These are phyloP conservation scores for Przewalskia tangutica DNA, from an alignment of 257 asterid genomes.

Conservation along the genomic window DNA sequence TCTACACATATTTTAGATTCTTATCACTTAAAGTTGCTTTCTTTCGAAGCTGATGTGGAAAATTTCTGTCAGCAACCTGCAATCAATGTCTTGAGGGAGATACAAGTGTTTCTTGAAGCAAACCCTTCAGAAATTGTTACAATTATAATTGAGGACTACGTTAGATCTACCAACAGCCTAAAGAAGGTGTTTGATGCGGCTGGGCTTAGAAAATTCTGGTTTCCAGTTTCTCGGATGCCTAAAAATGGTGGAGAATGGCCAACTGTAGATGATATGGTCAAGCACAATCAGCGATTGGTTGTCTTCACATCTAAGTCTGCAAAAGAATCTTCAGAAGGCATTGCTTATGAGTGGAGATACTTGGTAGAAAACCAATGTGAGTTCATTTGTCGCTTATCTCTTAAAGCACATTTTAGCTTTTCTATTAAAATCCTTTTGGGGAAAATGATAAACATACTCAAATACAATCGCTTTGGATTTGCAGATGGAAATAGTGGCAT, in stretches of 20 bases:
- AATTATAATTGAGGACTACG: slow-evolving; percentile 80
- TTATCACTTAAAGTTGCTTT: neutral
- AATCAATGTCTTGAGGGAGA: slow-evolving; percentile 64
- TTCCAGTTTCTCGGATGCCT: slow-evolving; percentile 83
- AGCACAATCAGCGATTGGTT: slow-evolving; percentile 68
- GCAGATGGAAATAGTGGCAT: slow-evolving; percentile 91
- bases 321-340: slow-evolving; percentile 77
- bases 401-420: neutral
- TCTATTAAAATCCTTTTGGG: neutral
- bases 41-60: slow-evolving; percentile 14
- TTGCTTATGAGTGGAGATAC: slow-evolving; percentile 85
- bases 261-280: slow-evolving; percentile 71
- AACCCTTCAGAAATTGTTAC: slow-evolving; percentile 87
- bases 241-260: slow-evolving; percentile 85
- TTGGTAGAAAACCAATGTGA: slow-evolving; percentile 83
- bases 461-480: slow-evolving; percentile 8
- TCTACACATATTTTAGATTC: neutral
- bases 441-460: neutral
- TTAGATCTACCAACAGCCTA: slow-evolving; percentile 63
- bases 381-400: slow-evolving; percentile 5
- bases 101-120: slow-evolving; percentile 59
- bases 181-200: slow-evolving; percentile 55
- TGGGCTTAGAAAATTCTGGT: slow-evolving; percentile 70
- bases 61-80: slow-evolving; percentile 62
- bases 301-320: slow-evolving; percentile 80